Percentiles rank a stretch among this genome's conserved stretches.
These are phyloP conservation scores for Cladosporium phlei DNA, from an alignment of 2,329 filamentous ascomycete species.

Conservation along the genomic window DNA sequence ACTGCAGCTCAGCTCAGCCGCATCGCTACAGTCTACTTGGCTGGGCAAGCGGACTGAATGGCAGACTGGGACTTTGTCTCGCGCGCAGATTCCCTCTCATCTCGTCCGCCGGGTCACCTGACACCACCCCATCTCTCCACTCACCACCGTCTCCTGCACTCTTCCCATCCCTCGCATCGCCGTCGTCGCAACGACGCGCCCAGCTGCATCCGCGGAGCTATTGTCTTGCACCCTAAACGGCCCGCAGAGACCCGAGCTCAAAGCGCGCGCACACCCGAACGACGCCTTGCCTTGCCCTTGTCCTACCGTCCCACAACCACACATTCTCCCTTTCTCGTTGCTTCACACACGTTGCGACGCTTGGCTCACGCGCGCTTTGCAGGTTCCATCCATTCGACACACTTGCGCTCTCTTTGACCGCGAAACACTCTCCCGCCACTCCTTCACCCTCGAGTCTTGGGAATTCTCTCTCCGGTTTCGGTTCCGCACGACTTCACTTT, in stretches of 20 bases:
- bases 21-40: neutral
- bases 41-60: neutral
- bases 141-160: neutral
- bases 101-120: neutral
- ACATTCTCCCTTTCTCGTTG: constrained; percentile 2
- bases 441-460: constrained; percentile 4
- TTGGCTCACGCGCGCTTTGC: constrained; percentile 12
- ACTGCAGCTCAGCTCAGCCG: constrained; percentile 3
- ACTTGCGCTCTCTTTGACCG: constrained; percentile 10
- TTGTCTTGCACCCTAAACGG: constrained; percentile 6
- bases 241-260: neutral
- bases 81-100: neutral
- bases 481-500: constrained; percentile 8
- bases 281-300: constrained; percentile 12
- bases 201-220: constrained; percentile 1
- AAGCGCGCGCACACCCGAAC: constrained; percentile 1
- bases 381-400: constrained; percentile 8
- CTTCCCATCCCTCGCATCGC: neutral
- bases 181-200: neutral
- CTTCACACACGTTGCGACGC: constrained; percentile 13
- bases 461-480: constrained; percentile 8
- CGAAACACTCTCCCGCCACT: constrained; percentile 4
- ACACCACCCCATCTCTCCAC: neutral
- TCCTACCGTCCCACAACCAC: constrained; percentile 4
- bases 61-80: neutral